Evolutionary conservation across 768 basidiomycete genomes (phyloP), one percentile per base, ranked within the genome.

Genomic region (Boletellus sp.): DNA sequence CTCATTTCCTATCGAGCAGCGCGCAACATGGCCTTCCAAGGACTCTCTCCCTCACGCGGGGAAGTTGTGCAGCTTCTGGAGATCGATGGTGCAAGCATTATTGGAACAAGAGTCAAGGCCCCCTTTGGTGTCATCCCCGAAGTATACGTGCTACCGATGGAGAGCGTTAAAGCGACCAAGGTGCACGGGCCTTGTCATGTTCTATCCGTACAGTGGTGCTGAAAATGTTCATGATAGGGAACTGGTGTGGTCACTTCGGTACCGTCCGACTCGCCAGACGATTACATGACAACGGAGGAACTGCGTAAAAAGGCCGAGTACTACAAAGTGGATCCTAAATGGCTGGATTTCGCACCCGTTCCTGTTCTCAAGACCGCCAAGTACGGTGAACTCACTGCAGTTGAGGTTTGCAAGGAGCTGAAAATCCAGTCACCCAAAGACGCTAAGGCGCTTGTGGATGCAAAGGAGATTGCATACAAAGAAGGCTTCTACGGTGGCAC

Each of bases 121-220:
- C 94, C 95, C 1, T 84, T 90, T 54, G 80, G 84, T 20, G 59
- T 93, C 44, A 79, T 85, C 65, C 81, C 88, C 0, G 85, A 95
- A 69, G 90, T 97, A 23, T 94, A 94, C 62, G 91, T 99, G 40
- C 71, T 99, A 50, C 96, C 96, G n/a, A 99, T 99, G 96, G 96
- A 99, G 57, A 90, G 86, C 57, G 93, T 98, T 46, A 78, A 95
- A 41, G 81, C 93, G n/a, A 94, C 90, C 54, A 98, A 98, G 77
- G 89, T 80, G 45, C 17, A 73, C 51, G 15, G 16, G 17, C 12
- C 31, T 41, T 15, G 16, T 19, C n/a, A n/a, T 10, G 15, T 39
- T 46, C 7, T 3, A n/a, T 22, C 19, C 31, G 26, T 11, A 17
- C 24, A 23, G 12, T n/a, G 19, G 40, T 17, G 3, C 48, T 62